Conservation (phyloP, 495 filamentous ascomycete genomes). For the Aspergillus biplanus region DNA sequence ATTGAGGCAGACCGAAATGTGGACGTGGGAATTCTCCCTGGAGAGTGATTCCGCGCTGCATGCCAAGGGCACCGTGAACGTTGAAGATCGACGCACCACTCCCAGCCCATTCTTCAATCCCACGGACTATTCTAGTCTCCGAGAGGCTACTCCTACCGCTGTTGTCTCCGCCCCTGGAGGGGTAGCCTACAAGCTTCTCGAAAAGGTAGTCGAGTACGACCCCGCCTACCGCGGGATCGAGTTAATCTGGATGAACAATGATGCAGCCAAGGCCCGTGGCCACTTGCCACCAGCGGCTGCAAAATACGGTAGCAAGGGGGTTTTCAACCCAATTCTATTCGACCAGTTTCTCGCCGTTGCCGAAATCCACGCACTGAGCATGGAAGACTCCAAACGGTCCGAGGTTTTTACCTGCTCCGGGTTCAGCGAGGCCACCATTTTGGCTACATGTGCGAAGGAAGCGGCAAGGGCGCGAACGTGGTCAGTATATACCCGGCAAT, state of each 20-base stretch:
- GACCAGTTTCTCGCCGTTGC: conserved; percentile 8
- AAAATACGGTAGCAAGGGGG: background rate
- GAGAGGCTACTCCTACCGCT: background rate
- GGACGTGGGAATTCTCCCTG: conserved; percentile 10
- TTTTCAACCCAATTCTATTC: background rate
- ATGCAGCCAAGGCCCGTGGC: conserved; percentile 10
- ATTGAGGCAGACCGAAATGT: conserved; percentile 4
- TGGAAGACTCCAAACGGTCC: background rate
- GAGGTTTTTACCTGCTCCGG: conserved; percentile 12
- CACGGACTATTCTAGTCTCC: background rate
- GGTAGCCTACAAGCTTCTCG: conserved; percentile 1
- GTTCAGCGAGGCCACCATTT: background rate
- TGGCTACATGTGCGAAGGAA: background rate
- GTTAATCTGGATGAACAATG: conserved; percentile 3
- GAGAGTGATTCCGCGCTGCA: background rate
- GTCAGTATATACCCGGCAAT: background rate
- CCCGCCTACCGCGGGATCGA: conserved; percentile 2
- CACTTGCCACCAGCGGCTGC: background rate
- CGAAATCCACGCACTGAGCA: conserved; percentile 9
- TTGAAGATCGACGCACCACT: background rate
- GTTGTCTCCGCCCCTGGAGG: background rate
- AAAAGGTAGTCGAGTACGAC: conserved; percentile 6
- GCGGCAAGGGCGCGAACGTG: background rate
- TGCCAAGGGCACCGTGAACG: background rate
- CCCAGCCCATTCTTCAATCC: too few relatives aligned